Percentiles rank a stretch among this genome's conserved stretches.
phyloP scores from a whole-genome alignment of 2,329 filamentous ascomycete species.

The Neurospora sp. region DNA sequence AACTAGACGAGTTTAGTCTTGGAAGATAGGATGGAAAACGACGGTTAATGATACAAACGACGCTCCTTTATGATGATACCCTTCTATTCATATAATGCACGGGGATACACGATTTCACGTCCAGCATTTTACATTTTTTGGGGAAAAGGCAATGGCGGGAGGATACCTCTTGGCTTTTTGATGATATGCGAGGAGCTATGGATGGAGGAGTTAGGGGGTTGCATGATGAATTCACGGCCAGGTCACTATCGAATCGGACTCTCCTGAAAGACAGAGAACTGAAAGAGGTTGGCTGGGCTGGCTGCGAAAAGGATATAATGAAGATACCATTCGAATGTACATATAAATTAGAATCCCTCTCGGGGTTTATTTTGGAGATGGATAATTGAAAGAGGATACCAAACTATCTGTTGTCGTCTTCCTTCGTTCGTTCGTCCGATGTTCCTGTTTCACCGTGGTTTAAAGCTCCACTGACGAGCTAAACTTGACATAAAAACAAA shows the following conservation, averaged over 20 bases:
- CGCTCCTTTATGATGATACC: background rate
- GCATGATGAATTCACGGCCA: background rate
- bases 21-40: background rate
- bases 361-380: background rate
- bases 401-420: background rate
- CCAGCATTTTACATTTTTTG: background rate
- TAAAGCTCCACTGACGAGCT: background rate
- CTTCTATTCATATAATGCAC: background rate
- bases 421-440: too few relatives aligned
- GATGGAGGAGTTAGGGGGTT: background rate
- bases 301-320: background rate
- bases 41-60: background rate
- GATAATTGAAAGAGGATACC: background rate
- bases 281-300: too few relatives aligned
- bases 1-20: constrained; percentile 9
- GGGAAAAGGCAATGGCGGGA: background rate
- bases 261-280: background rate
- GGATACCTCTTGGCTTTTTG: background rate
- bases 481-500: background rate
- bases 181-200: background rate
- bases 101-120: background rate
- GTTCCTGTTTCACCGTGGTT: too few relatives aligned
- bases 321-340: background rate
- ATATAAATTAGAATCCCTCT: background rate
- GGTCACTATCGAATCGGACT: background rate